These are phyloP conservation scores for Pochonia chlamydosporia DNA, from an alignment of 2,329 filamentous ascomycete species.

Conservation along the genomic window DNA sequence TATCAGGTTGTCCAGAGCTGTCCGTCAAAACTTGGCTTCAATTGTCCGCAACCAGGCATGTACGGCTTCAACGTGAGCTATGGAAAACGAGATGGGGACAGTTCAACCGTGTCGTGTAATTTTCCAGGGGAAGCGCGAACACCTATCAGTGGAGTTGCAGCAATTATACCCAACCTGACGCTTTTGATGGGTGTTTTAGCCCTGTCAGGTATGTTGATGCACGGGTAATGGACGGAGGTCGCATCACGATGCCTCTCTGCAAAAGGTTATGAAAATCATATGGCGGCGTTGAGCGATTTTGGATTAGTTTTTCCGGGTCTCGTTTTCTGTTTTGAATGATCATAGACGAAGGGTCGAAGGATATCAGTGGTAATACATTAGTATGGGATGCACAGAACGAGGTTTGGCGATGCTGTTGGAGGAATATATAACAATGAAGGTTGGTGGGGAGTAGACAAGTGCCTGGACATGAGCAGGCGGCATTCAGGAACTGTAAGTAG, in stretches of 20 bases:
- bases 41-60: conserved; percentile 54
- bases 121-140: conserved; percentile 31
- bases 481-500: too few species aligned
- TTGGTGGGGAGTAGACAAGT: too few species aligned
- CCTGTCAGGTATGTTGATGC: background rate
- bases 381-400: too few species aligned
- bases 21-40: conserved; percentile 68
- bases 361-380: too few species aligned
- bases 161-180: conserved; percentile 10
- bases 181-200: conserved; percentile 1
- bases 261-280: background rate
- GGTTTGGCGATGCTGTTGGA: too few species aligned
- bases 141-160: conserved; percentile 13
- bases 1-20: conserved; percentile 81
- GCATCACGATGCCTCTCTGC: background rate
- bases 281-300: background rate
- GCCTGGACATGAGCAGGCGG: too few species aligned
- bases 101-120: conserved; percentile 27
- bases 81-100: conserved; percentile 19
- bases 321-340: background rate
- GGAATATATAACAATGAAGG: too few species aligned
- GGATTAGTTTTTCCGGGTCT: background rate
- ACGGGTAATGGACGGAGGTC: background rate
- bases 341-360: too few species aligned
- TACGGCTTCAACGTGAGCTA: conserved; percentile 31